Base-by-base conservation (phyloP, 306 rosid species). In the Rubus parviflorus region DNA sequence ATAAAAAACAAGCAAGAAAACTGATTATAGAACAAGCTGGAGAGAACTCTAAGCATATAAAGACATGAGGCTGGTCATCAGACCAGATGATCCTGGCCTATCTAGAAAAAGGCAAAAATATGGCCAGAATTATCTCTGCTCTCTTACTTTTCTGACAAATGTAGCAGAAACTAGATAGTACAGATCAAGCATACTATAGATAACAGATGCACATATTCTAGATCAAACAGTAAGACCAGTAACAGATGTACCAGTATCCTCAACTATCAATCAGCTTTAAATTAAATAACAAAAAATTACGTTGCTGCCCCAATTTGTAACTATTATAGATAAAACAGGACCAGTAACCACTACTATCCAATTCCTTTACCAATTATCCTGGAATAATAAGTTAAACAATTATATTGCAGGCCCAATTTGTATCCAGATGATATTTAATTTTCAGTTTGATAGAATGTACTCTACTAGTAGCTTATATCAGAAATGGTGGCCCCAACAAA, bases 391-490 rank as follows among this genome's bases (percentile, higher is more conserved):
- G 2, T 57, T 8, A 57, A 70, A 25, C 74, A 48, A 40, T 11
- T 25, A 68, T 46, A 68, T 19, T 22, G 22, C 22, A 9, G 46
- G 15, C 60, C 20, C 45, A 9, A 47, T 6, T 30, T 70, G 3
- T 23, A 58, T 8, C 14, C 38, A 11, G 15, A 30, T 60, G 17
- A 60, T 60, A 25, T 60, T 25, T 43, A 5, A 42, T 17, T 38
- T 62, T 60, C 43, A 74, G 60, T 52, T 48, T 58, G 69, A 38
- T 30, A 63, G 22, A 72, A 42, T 51, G 47, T 42, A 23, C 8
- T 48, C 5, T 20, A 48, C 51, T 17, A 61, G 81, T 47, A 67
- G 72, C 40, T 85, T 75, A 75, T 56, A 81, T 73, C 75, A 81
- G 72, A 68, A 62, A 75, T 14, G 68, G 51, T n/a, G 45, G 25